These are phyloP conservation scores for Kuraishia floccosa DNA, from an alignment of 805 yeast species.

Conservation along the genomic window DNA sequence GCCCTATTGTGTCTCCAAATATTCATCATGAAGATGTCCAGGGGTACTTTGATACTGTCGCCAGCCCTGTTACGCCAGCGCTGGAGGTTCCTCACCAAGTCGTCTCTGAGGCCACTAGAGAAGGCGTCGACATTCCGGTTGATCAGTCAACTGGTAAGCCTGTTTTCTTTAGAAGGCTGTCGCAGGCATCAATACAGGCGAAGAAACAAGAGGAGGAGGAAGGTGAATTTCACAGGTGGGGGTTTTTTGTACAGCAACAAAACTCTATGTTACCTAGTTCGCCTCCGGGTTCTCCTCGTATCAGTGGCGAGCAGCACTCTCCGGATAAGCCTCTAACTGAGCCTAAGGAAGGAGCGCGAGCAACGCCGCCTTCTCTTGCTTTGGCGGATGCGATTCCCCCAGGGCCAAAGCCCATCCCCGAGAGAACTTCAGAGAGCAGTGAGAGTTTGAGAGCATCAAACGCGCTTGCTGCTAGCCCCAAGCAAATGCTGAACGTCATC, in stretches of 20 bases:
- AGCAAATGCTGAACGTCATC: constrained; percentile 19
- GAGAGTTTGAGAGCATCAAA: not conserved
- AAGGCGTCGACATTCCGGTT: constrained; percentile 39
- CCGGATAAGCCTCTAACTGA: not conserved
- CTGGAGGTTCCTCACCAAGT: constrained; percentile 54
- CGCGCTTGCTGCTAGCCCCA: not conserved
- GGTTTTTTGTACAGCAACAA: constrained; percentile 65
- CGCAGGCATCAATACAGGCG: constrained; percentile 58
- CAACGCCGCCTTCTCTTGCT: not conserved
- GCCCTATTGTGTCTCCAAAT: constrained; percentile 39
- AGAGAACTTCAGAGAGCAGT: constrained; percentile 1
- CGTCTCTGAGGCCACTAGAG: constrained; percentile 51
- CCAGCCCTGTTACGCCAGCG: constrained; percentile 7
- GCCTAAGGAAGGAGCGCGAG: not conserved
- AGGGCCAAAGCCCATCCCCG: not conserved
- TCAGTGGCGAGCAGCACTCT: not conserved
- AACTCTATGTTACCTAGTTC: constrained; percentile 5
- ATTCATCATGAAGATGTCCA: constrained; percentile 9
- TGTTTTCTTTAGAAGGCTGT: constrained; percentile 48
- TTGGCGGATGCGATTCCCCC: not conserved
- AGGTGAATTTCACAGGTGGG: constrained; percentile 86
- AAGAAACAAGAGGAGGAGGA: constrained; percentile 81
- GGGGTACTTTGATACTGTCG: not conserved
- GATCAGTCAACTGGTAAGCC: constrained; percentile 68
- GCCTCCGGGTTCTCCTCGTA: not conserved